Conservation (phyloP, 2,329 filamentous ascomycete species). For the Pyrenochaeta sp. region DNA sequence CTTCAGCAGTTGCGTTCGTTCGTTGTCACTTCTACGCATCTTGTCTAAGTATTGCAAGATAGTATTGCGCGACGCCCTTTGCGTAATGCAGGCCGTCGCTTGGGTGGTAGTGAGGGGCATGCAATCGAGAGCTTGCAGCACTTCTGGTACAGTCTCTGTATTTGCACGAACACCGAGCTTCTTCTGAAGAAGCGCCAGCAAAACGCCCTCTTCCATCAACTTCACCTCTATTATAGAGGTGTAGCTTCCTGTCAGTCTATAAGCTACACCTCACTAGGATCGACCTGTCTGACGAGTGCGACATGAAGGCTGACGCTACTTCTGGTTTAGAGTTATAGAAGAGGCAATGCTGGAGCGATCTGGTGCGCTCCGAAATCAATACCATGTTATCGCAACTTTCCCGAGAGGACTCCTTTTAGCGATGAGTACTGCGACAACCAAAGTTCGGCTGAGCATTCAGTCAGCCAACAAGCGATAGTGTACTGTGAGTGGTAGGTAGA, state of each 20-base stretch:
- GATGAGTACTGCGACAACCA: too few species aligned
- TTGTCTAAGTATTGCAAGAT: conserved; percentile 45
- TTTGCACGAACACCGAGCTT: conserved; percentile 1
- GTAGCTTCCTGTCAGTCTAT: conserved; percentile 2
- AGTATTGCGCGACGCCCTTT: conserved; percentile 6
- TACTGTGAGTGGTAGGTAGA: too few species aligned
- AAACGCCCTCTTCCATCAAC: conserved; percentile 5
- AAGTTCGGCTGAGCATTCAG: too few species aligned
- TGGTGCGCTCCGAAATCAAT: too few species aligned
- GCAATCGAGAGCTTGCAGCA: conserved; percentile 13
- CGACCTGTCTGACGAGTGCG: too few species aligned
- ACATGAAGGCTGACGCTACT: too few species aligned
- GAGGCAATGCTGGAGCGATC: too few species aligned
- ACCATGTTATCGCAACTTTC: too few species aligned
- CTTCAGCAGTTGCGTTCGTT: conserved; percentile 3
- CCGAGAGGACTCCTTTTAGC: too few species aligned
- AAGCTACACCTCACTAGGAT: too few species aligned
- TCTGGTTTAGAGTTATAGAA: too few species aligned
- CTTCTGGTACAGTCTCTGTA: neutral
- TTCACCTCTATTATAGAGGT: conserved; percentile 4
- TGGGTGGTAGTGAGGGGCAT: conserved; percentile 31
- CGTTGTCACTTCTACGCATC: conserved; percentile 6
- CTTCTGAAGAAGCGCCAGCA: conserved; percentile 5
- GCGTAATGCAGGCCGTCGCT: conserved; percentile 26
- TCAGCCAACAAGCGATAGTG: too few species aligned